Percentiles rank a stretch among this genome's conserved stretches.
Conservation (phyloP, 2,329 filamentous ascomycete species). For the Pyricularia grisea region DNA sequence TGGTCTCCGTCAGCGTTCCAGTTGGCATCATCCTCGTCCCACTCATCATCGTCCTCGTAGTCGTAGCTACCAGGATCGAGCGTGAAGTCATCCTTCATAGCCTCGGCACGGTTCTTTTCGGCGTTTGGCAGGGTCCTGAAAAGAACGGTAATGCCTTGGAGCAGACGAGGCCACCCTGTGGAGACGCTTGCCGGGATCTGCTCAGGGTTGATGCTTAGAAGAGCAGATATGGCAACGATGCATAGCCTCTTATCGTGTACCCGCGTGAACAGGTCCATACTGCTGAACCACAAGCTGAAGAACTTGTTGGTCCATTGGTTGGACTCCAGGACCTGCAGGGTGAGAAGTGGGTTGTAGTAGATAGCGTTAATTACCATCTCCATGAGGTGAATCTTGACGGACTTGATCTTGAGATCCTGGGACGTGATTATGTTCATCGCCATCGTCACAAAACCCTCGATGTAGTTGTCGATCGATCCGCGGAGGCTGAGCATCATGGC, state of each 20-base stretch:
- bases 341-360: constrained; percentile 87
- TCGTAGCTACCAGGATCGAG: constrained; percentile 52
- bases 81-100: constrained; percentile 77
- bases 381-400: constrained; percentile 92
- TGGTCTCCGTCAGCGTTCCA: constrained; percentile 70
- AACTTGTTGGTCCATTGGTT: constrained; percentile 98
- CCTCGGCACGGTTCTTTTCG: constrained; percentile 85
- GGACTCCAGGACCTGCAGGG: constrained; percentile 78
- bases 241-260: constrained; percentile 99
- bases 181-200: constrained; percentile 89
- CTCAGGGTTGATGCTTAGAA: constrained; percentile 69
- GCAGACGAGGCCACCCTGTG: constrained; percentile 85
- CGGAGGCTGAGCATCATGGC: constrained; percentile 94
- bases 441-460: constrained; percentile 81
- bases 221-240: constrained; percentile 82
- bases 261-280: constrained; percentile 83
- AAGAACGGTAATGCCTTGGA: constrained; percentile 76
- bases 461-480: constrained; percentile 77
- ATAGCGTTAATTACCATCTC: constrained; percentile 98
- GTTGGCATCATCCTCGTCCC: constrained; percentile 71
- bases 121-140: constrained; percentile 88
- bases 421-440: constrained; percentile 74
- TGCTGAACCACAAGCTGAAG: constrained; percentile 96
- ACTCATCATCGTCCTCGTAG: constrained; percentile 68
- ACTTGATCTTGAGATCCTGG: constrained; percentile 78